Base-by-base conservation (phyloP, 1,139 yeast genomes). In the Lipomyces yarrowii region DNA sequence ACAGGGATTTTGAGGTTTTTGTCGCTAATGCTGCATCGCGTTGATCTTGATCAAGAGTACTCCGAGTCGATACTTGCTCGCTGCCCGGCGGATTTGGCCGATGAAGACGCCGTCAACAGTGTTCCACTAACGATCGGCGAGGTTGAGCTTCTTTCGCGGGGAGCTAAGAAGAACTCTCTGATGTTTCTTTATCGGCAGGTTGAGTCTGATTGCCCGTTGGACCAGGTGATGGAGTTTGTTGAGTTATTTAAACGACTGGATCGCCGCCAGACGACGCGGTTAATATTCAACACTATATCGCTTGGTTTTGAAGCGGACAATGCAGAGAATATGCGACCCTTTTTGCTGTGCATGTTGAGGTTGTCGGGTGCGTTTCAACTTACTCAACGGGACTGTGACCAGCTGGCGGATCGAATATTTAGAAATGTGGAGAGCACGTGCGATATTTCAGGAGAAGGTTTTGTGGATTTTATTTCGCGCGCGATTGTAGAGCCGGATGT, bases 141-240 rank as follows among this genome's bases (percentile, higher is more conserved):
- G 51, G 18, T 26, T 8, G 64, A 55, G 13, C 46, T 55, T 15
- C 46, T 64, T 30, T 56, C 61, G 10, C 61, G 59, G 11, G 61
- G 62, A 7, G 32, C 26, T 8, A 37, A 39, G 57, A 55, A 59
- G 26, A 35, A 26, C 3, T 26, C 8, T 6, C 26, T 56, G 13
- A 23, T 52, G 18, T 59, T 64, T 18, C 46, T 60, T 32, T 57
- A 56, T 18, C 37, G 30, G 39, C 39, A 52, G 37, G 30, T 64
- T 2, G 61, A 59, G 56, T 46, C 52, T 13, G 65, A 42, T 8
- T 60, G 39, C 13, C 59, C 67, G 4, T 13, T 42, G 21, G 67
- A 62, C 18, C 59, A 53, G 21, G 21, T 53, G 13, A 33, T 57
- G 35, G 21, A 15, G 10, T 53, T 61, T 23, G 13, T 52, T 15